Evolutionary conservation across 2,329 filamentous ascomycete genomes (phyloP), one percentile per base, ranked within the genome.

Genomic region (Seiridium unicorne): DNA sequence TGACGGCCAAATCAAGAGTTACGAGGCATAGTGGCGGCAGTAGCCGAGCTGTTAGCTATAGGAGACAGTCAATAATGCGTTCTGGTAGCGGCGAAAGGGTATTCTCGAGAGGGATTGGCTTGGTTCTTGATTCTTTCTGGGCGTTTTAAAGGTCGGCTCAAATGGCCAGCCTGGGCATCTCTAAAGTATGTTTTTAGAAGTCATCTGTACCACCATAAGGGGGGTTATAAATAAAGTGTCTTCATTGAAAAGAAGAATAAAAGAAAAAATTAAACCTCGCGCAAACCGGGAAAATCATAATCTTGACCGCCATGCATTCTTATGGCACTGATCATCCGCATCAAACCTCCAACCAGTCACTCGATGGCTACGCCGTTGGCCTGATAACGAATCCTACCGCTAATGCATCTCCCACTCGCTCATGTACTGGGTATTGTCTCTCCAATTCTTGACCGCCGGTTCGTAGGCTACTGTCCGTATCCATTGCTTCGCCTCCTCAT

Each of bases 1-100:
- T 35, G 79, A 82, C 59, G 82, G 82, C 4, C 79, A 80, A 59
- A 76, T 85, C 63, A 88, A 87, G 74, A 85, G 77, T 66, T 84
- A 81, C 63, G 84, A 87, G 69, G 79, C 81, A 59, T 86, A 75
- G 38, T 42, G 7, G 64, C 57, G 36, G 44, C 26, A 57, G 55
- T 10, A 47, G 47, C 6, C 34, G 26, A 38, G 38, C 49, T 35
- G 38, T 56, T 13, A 7, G 10, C 31, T 57, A 38, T 7, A 11
- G 35, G 18, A 9, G 46, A 51, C 13, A 32, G 44, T 18, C 13
- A 49, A 44, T 31, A n/a, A 55, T 44, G 36, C 31, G 55, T 49
- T 58, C 26, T 58, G 55, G 55, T 7, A 48, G 54, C 54, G 54
- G 55, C 44, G 47, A 58, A 49, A 40, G 35, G 55, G 42, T 47